Evolutionary conservation across 495 filamentous ascomycete species (phyloP), one percentile per base, ranked within the genome.

Genomic region (Jackrogersella multiformis): DNA sequence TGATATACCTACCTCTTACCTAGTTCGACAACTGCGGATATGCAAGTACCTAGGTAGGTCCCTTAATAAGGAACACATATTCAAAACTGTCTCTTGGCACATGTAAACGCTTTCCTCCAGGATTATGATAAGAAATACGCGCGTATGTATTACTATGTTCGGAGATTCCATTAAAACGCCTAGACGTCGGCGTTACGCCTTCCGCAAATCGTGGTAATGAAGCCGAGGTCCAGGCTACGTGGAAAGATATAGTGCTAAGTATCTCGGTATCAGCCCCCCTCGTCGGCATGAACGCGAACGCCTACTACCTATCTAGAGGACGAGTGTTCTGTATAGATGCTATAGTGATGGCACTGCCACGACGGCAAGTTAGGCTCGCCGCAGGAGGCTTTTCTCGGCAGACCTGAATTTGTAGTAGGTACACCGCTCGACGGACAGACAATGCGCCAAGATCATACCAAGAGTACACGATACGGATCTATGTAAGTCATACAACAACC

Each of bases 361-460:
- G 16, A 24, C 64, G 64, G 58, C 46, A 53, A 53, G 45, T 58
- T 21, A 63, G 59, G 66, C 64, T 67, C 32, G 51, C 64, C 30
- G 44, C 64, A 67, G 46, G 54, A 63, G 46, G 36, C 41, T 51
- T 64, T 49, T 60, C 51, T 61, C 42, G 61, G 66, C 66, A 56
- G 30, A 52, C 61, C 61, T 51, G 38, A 61, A 23, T 61, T 32
- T 56, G 49, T 54, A 18, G 36, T n/a, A n/a, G n/a, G n/a, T 64
- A 49, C 60, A 69, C 66, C 66, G 66, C 60, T 56, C 30, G 54
- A 60, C 21, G 51, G 41, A n/a, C n/a, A n/a, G 26, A 32, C 34
- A 23, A 65, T 56, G 49, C 32, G 66, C 66, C 66, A 69, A 69
- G 66, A 45, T 48, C 15, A 64, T 38, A 54, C 65, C 57, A 68